Percentiles rank a stretch among this genome's conserved stretches.
Evolutionary conservation across 768 basidiomycete species (phyloP).

Genomic region (Cantharellus cinnabarinus): DNA sequence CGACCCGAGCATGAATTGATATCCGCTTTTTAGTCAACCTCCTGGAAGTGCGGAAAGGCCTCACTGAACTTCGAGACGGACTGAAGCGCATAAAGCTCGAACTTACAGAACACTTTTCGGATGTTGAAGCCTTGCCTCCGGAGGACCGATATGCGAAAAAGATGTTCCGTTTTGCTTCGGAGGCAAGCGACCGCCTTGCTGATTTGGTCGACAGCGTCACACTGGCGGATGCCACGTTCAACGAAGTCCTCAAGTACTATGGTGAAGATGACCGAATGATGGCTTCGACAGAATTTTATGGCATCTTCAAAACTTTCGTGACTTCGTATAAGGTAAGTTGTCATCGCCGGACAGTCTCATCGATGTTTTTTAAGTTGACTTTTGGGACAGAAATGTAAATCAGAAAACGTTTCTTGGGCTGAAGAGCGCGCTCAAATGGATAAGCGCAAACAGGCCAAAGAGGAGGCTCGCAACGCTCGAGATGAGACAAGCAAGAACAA

Average conservation of each 20-base stretch:
- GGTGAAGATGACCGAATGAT: constrained; percentile 82
- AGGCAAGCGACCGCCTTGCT: constrained; percentile 52
- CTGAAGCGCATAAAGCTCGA: constrained; percentile 66
- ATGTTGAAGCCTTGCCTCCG: constrained; percentile 28
- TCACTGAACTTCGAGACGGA: constrained; percentile 51
- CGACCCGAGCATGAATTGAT: neutral
- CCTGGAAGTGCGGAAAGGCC: constrained; percentile 61
- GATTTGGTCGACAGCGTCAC: constrained; percentile 77
- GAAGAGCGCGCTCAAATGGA: constrained; percentile 51
- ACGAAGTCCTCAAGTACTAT: constrained; percentile 74
- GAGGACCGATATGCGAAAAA: constrained; percentile 67
- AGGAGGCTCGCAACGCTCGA: constrained; percentile 38
- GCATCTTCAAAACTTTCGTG: constrained; percentile 90
- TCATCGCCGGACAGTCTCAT: neutral
- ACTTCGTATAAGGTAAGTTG: constrained; percentile 65
- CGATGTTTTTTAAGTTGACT: neutral
- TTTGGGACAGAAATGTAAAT: constrained; percentile 59
- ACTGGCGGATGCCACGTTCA: constrained; percentile 62
- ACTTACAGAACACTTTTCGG: constrained; percentile 57
- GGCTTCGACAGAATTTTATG: constrained; percentile 84
- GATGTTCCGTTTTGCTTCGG: constrained; percentile 80
- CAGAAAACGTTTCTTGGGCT: constrained; percentile 51
- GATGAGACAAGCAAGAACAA: constrained; percentile 15
- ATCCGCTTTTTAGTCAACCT: constrained; percentile 41
- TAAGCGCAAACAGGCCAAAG: constrained; percentile 45